Conservation (phyloP, 1,284 basidiomycete species). For the Cutaneotrichosporon daszewskae region DNA sequence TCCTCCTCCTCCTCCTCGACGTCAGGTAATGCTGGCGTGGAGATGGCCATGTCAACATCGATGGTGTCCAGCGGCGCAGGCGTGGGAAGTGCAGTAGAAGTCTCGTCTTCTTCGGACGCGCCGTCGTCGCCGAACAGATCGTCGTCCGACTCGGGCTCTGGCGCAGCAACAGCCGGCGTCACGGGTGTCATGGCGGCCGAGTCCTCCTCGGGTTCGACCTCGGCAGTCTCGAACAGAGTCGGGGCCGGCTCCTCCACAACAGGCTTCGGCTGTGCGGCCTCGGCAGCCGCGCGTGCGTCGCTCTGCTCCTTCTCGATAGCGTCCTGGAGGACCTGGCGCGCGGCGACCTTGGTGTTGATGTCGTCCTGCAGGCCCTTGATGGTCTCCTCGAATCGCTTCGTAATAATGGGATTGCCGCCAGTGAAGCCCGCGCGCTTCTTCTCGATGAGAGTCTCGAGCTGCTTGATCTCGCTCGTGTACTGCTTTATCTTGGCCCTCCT, state of each 20-base stretch:
- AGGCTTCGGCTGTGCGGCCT: slow-evolving; percentile 1
- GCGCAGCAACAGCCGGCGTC: slow-evolving; percentile 15
- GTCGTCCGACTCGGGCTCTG: slow-evolving; percentile 10
- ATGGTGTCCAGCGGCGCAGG: background rate
- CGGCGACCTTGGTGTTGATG: slow-evolving; percentile 75
- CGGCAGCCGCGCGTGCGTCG: slow-evolving; percentile 13
- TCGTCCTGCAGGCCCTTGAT: slow-evolving; percentile 80
- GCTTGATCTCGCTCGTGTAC: slow-evolving; percentile 80
- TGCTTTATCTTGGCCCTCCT: slow-evolving; percentile 60
- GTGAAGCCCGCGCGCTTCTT: slow-evolving; percentile 80
- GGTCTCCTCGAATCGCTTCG: slow-evolving; percentile 89
- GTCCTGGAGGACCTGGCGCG: slow-evolving; percentile 49
- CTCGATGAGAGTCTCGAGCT: slow-evolving; percentile 79
- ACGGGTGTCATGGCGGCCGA: slow-evolving; percentile 22
- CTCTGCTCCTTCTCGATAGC: slow-evolving; percentile 27
- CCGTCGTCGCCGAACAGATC: slow-evolving; percentile 31
- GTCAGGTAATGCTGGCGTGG: slow-evolving; percentile 24
- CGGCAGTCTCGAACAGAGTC: slow-evolving; percentile 12
- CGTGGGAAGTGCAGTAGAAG: background rate
- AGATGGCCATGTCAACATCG: slow-evolving; percentile 7
- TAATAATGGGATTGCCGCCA: slow-evolving; percentile 81
- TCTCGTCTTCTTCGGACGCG: slow-evolving; percentile 25
- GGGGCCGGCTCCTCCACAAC: slow-evolving; percentile 19
- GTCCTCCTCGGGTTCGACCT: slow-evolving; percentile 27
- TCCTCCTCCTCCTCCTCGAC: slow-evolving; percentile 14